Evolutionary conservation across 1,284 basidiomycete species (phyloP), one percentile per base, ranked within the genome.

Genomic region (Tilletia walkeri): DNA sequence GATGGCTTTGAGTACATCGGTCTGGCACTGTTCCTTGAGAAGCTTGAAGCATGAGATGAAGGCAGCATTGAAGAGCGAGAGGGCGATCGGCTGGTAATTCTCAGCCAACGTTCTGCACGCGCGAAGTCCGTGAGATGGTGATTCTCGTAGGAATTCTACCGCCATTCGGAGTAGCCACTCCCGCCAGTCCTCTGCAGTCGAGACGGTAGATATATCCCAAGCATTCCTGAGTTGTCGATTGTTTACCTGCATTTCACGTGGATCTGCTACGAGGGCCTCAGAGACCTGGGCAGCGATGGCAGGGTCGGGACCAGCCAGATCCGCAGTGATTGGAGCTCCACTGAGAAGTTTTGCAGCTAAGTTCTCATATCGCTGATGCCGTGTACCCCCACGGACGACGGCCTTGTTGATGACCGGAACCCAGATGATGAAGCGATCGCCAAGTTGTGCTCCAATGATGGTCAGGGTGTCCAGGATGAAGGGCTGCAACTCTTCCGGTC

Each of bases 31-130:
- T 49, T 98, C 95, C 80, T 95, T 98, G 6, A 99, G 86, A 80
- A 97, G 94, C 4, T 90, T 89, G 95, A 95, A 99, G 79, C 96
- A 99, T 5, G 95, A 98, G n/a, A 99, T 89, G 84, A 99, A 99
- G 0, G 96, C 96, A 9, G 95, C 94, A 83, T 99, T 99, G 87
- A 99, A 99, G 9, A 99, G 86, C 80, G 97, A 95, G 77, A 92
- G 91, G 0, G 94, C 94, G 70, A 99, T 87, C 0, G 95, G 93
- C 16, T 90, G 89, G 84, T 99, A 93, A 34, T 92, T 90, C 79
- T 97, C 93, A 0, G 97, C 94, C 63, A 99, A 86, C 80, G 90
- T 93, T 87, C 94, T 93, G 81, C 95, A 99, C 1, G 96, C 95
- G 67, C 96, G 89, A 63, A 99, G 87, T 39, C 96, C 95, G 85